Evolutionary conservation across 495 filamentous ascomycete genomes (phyloP), one percentile per base, ranked within the genome.

Genomic region (Tuber magnatum): DNA sequence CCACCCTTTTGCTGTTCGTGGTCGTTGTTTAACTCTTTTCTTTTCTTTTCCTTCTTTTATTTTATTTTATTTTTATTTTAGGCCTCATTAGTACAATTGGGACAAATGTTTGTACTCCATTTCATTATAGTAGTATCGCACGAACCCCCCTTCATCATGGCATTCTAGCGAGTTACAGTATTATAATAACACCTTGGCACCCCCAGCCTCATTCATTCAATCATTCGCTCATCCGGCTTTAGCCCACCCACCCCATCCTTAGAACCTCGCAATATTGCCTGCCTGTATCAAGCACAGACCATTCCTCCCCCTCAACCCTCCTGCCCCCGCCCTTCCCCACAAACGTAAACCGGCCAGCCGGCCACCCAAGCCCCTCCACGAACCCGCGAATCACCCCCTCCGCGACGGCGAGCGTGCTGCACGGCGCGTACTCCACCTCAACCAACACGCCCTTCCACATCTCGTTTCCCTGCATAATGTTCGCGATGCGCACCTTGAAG

Each of bases 381-480:
- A 82, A 82, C 24, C 80, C 81, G 41, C 78, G 44, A 20, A 82
- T 76, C n/a, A 82, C 76, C 9, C 56, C 73, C 71, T 82, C 81
- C 5, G 75, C 81, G 40, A 74, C 74, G n/a, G 72, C 73, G 20
- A 82, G 75, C 43, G 70, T 75, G 32, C 79, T 48, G n/a, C 78
- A 82, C 0, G 80, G 77, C 22, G 35, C 69, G 70, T 80, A 82
- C 77, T 82, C 81, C 8, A 82, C 84, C 61, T 80, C 83, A 1
- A 81, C 80, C 32, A 82, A 76, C 73, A 83, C 82, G 40, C 78
- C 78, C 71, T 84, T 78, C 28, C 73, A 76, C 61, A 83, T 78
- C 51, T 80, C 82, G 28, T n/a, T n/a, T n/a, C 80, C 83, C 71
- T 82, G 81, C n/a, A 68, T 24, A 24, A 82, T 32, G 1, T 78